Conservation (phyloP, 2,329 filamentous ascomycete species). For the Ophiostoma montium region DNA sequence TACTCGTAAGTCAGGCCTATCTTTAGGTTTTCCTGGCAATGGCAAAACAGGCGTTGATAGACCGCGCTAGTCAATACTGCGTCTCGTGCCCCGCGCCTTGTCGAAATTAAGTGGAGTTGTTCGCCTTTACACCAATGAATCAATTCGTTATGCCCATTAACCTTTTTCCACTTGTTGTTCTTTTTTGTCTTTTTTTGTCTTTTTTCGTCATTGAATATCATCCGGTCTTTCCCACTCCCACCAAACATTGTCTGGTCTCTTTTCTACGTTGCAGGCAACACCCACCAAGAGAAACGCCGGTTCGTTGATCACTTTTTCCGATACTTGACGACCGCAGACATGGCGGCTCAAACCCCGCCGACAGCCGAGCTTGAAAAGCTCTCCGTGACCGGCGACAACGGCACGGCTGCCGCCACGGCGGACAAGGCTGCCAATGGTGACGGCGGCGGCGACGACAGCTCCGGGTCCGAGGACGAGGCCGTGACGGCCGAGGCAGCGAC, state of each 20-base stretch:
- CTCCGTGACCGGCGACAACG: not conserved
- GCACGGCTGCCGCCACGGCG: conserved; percentile 21
- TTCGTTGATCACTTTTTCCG: not conserved
- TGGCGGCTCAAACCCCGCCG: conserved; percentile 27
- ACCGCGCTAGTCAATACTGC: too few species aligned
- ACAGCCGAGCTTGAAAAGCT: conserved; percentile 13
- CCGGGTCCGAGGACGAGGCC: conserved; percentile 39
- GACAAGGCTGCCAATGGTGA: conserved; percentile 22
- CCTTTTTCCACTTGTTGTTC: not conserved
- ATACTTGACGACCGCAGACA: conserved; percentile 18
- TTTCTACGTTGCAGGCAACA: not conserved
- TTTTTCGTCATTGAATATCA: not conserved
- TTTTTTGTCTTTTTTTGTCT: not conserved
- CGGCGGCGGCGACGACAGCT: conserved; percentile 26
- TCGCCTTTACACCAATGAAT: too few species aligned
- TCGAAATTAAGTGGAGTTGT: too few species aligned
- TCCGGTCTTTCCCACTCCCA: not conserved
- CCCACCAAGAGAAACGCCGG: not conserved
- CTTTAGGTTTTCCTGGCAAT: too few species aligned
- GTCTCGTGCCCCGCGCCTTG: too few species aligned
- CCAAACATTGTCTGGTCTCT: not conserved
- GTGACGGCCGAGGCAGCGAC: conserved; percentile 18
- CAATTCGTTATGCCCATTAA: too few species aligned
- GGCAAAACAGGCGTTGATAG: too few species aligned
- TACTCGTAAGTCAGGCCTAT: too few species aligned